Base-by-base conservation (phyloP, 306 rosid species). In the Quercus engelmannii region DNA sequence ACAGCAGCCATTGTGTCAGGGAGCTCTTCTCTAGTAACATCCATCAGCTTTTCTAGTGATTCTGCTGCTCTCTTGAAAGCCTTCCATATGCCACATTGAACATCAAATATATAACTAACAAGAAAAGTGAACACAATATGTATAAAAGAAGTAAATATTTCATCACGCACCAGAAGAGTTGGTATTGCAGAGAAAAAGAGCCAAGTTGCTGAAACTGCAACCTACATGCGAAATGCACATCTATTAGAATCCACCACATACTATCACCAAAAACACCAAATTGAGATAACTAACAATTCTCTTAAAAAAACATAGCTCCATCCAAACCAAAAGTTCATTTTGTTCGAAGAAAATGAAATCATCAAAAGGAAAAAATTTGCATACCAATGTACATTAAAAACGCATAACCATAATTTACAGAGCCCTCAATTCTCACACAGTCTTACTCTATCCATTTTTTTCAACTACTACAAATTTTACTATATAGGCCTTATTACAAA, bases 61-160 rank as follows among this genome's bases (percentile, higher is more conserved):
- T 91, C 96, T 5, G 98, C 96, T 14, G 94, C 97, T 83, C 83
- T 89, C 88, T 89, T 91, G 93, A 93, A 93, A 83, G 99, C 97
- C 99, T 95, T 76, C 14, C 74, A 21, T 23, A 61, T 54, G 54
- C 65, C 58, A 75, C 76, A 82, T 74, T 55, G 75, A 1, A n/a
- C 31, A 46, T 52, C 19, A 57, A 75, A 71, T 33, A 51, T 19
- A 38, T 76, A 7, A 65, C 54, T 52, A 64, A 70, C 26, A 61
- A 80, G 54, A 6, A 46, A 71, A 6, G 75, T 2, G 20, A 52
- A 49, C 33, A 33, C 12, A 33, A 46, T 3, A 49, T 49, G 17
- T 3, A 49, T 12, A 49, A 46, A 69, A 23, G 35, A 43, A 71
- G 43, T 9, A 2, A 38, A 65, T n/a, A 19, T 70, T 33, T 72